These are phyloP conservation scores for Phialophora expanda DNA, from an alignment of 2,329 filamentous ascomycete genomes.

Conservation along the genomic window DNA sequence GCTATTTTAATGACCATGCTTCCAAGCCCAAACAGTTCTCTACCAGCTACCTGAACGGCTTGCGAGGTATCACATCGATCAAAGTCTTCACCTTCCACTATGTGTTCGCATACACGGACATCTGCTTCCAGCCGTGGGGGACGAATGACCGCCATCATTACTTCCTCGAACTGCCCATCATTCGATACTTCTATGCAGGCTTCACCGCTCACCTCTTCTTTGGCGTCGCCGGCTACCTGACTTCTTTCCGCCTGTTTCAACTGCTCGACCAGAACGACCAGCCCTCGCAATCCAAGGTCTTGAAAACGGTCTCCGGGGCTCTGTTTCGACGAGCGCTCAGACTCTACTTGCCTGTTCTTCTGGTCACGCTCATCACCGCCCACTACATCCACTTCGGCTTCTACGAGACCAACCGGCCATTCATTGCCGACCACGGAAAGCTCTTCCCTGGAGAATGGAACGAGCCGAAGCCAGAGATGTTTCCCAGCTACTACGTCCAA, in stretches of 20 bases:
- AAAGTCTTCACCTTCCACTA: slow-evolving; percentile 55
- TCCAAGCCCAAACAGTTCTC: slow-evolving; percentile 35
- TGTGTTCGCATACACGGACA: slow-evolving; percentile 49
- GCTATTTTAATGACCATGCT: slow-evolving; percentile 34
- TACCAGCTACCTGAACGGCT: slow-evolving; percentile 44
- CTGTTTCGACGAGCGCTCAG: slow-evolving; percentile 52
- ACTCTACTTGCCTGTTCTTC: slow-evolving; percentile 51
- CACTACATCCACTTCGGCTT: slow-evolving; percentile 51
- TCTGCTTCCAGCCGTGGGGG: slow-evolving; percentile 48
- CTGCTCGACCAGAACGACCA: slow-evolving; percentile 49
- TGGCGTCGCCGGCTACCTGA: slow-evolving; percentile 55
- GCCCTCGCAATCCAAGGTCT: slow-evolving; percentile 49
- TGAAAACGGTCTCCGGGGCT: slow-evolving; percentile 49
- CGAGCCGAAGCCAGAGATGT: slow-evolving; percentile 51
- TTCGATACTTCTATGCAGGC: slow-evolving; percentile 53
- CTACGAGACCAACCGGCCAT: slow-evolving; percentile 36
- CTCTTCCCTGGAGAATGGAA: slow-evolving; percentile 39
- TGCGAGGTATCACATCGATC: slow-evolving; percentile 53
- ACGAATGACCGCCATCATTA: slow-evolving; percentile 41
- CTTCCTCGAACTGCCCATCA: slow-evolving; percentile 48
- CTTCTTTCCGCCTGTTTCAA: slow-evolving; percentile 47
- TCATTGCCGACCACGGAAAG: slow-evolving; percentile 28
- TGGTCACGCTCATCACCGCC: slow-evolving; percentile 50
- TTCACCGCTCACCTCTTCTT: slow-evolving; percentile 53
- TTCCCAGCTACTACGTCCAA: slow-evolving; percentile 44